These are phyloP conservation scores for Oryza meridionalis DNA, from an alignment of 176 grass and related monocot genomes.

Conservation along the genomic window DNA sequence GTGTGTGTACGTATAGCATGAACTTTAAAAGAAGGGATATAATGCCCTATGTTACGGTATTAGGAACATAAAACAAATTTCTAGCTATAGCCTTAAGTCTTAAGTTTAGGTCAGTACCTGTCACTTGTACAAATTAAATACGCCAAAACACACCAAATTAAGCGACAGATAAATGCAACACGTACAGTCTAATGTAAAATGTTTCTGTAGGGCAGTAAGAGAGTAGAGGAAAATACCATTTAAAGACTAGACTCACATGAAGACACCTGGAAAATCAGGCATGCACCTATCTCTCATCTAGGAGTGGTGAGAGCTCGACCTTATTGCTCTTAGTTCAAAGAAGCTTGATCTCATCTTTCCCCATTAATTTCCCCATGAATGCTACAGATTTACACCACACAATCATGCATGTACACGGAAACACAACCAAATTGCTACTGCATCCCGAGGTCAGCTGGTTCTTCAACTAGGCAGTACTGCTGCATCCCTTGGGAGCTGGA, in stretches of 20 bases:
- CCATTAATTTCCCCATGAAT: slow-evolving; percentile 51
- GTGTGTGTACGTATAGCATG: not conserved
- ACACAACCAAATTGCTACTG: slow-evolving; percentile 48
- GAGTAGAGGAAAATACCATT: slow-evolving; percentile 33
- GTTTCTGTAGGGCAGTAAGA: slow-evolving; percentile 36
- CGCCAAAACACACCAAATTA: slow-evolving; percentile 18
- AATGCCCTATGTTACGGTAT: not conserved
- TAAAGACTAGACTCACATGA: slow-evolving; percentile 35
- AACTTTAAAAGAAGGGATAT: not conserved
- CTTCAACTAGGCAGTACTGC: slow-evolving; percentile 55
- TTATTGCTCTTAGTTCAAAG: slow-evolving; percentile 41
- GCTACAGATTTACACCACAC: slow-evolving; percentile 71
- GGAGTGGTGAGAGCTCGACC: slow-evolving; percentile 27
- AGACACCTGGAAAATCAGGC: slow-evolving; percentile 44
- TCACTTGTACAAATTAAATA: not conserved
- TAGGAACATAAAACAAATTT: slow-evolving; percentile 13
- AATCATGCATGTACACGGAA: slow-evolving; percentile 67
- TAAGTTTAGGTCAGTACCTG: slow-evolving; percentile 6
- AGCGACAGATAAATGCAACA: slow-evolving; percentile 12
- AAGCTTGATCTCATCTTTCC: slow-evolving; percentile 42
- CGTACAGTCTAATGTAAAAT: slow-evolving; percentile 28
- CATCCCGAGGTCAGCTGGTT: slow-evolving; percentile 57
- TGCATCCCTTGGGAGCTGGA: slow-evolving; percentile 63
- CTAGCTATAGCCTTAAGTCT: not conserved
- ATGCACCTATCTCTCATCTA: slow-evolving; percentile 41